Evolutionary conservation across 176 grass and related monocot genomes (phyloP).

Genomic region (Melocanna baccifera): DNA sequence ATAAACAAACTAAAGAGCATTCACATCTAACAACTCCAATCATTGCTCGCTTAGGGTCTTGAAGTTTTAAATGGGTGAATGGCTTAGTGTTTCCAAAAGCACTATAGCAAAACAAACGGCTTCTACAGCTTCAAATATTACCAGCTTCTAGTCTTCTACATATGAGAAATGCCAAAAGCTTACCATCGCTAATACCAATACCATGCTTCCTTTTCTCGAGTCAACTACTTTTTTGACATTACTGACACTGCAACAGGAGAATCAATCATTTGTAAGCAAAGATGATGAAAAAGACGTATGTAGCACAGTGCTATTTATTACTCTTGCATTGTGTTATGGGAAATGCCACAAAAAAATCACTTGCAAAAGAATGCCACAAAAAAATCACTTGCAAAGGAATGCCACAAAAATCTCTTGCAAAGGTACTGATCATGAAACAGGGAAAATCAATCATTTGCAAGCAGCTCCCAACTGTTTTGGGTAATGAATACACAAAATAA

Average conservation of each 20-base stretch:
- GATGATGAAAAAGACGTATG: background rate
- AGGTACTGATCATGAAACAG: background rate
- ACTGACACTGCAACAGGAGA: constrained; percentile 47
- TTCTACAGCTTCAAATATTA: constrained; percentile 4
- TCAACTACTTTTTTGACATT: constrained; percentile 86
- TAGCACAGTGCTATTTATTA: background rate
- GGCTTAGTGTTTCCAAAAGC: background rate
- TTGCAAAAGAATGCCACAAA: background rate
- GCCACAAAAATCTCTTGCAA: background rate
- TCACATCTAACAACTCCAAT: background rate
- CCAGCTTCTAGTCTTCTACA: background rate
- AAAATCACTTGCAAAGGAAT: no score
- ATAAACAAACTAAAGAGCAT: background rate
- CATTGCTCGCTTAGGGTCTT: background rate
- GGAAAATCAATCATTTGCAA: constrained; percentile 14
- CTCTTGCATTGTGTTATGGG: background rate
- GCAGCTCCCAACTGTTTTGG: background rate
- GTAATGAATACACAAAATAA: constrained; percentile 37
- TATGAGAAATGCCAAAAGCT: constrained; percentile 24
- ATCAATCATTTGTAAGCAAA: constrained; percentile 33
- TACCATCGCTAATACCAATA: constrained; percentile 88
- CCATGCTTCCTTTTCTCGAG: constrained; percentile 82
- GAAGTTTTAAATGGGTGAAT: background rate
- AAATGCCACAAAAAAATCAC: background rate
- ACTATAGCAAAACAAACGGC: background rate